phyloP scores from a whole-genome alignment of 139 green algal species.

The Spirogloea muscicola region DNA sequence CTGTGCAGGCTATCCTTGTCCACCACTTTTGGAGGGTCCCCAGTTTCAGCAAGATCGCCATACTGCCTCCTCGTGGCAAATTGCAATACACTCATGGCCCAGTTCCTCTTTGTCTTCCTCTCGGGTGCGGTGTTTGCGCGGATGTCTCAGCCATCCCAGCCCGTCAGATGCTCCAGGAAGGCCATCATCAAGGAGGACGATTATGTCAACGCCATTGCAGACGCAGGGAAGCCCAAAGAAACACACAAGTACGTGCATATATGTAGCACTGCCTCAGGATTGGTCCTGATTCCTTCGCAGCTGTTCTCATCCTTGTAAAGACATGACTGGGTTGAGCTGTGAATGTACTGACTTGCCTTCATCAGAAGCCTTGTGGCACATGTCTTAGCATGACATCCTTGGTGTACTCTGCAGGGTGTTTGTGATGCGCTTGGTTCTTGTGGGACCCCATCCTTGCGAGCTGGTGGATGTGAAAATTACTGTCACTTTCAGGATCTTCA shows the following conservation, averaged over 20 bases:
- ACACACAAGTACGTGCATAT: too few relatives aligned
- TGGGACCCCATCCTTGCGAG: constrained; percentile 23
- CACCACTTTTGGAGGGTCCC: constrained; percentile 37
- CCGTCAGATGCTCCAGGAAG: constrained; percentile 23
- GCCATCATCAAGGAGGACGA: constrained; percentile 35
- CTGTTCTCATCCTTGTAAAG: too few relatives aligned
- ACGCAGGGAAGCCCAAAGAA: too few relatives aligned
- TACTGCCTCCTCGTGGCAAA: constrained; percentile 36
- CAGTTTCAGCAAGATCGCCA: constrained; percentile 16
- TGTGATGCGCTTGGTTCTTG: constrained; percentile 27
- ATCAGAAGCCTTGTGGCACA: background rate
- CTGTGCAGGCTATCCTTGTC: constrained; percentile 35
- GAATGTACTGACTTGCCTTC: too few relatives aligned
- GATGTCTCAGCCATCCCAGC: constrained; percentile 34
- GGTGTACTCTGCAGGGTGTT: constrained; percentile 21
- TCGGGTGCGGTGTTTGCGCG: constrained; percentile 28
- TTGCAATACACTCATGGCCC: constrained; percentile 32
- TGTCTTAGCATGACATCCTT: background rate
- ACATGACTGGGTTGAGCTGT: too few relatives aligned
- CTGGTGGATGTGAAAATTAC: constrained; percentile 37
- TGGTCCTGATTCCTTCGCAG: too few relatives aligned
- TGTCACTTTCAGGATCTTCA: constrained; percentile 37
- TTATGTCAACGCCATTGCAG: background rate
- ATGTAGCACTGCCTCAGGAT: too few relatives aligned
- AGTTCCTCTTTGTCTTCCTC: constrained; percentile 45